Base-by-base conservation (phyloP, 1,284 basidiomycete genomes). In the Ceratobasidium sp. region DNA sequence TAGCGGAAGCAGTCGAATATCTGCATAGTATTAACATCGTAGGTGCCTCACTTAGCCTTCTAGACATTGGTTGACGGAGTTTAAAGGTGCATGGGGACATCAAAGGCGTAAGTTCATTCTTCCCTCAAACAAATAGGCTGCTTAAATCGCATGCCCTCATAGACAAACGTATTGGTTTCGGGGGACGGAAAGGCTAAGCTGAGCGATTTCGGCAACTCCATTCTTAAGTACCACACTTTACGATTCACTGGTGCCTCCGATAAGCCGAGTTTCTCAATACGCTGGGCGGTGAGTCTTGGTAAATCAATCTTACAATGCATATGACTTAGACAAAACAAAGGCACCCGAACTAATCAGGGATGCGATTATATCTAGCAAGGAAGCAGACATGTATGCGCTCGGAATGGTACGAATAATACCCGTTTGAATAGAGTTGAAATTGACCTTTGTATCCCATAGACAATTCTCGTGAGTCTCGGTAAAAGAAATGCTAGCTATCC, bases 81-180 rank as follows among this genome's bases (percentile, higher is more conserved):
- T 11, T 11, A 5, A 4, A 67, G 64, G 31, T 67, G 11, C 64
- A 67, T 54, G 64, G 64, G 15, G 64, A 67, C 41, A 53, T 67
- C 48, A 67, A 67, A 41, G 50, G 47, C 17, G 64, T 67, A 4
- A 41, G 36, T 41, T 41, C 11, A 41, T 41, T 56, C 22, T 7
- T 5, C 14, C 8, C 50, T 27, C 22, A 11, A 41, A 4, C 6
- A 41, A 41, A 41, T 41, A 41, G 36, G 4, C 11, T 41, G 11
- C 36, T 11, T 41, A 41, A 41, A 5, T 41, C 36, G 6, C 6
- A 41, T 41, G 4, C 11, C 11, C 6, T 5, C 36, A 41, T 11
- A 71, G 56, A 44, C 27, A 31, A 71, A 71, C 54, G 67, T 71
- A 8, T 45, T 71, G 8, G 24, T 71, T 8, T 71, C 54, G 5